Conservation (phyloP, 805 yeast species). For the Debaryomyces maramus region DNA sequence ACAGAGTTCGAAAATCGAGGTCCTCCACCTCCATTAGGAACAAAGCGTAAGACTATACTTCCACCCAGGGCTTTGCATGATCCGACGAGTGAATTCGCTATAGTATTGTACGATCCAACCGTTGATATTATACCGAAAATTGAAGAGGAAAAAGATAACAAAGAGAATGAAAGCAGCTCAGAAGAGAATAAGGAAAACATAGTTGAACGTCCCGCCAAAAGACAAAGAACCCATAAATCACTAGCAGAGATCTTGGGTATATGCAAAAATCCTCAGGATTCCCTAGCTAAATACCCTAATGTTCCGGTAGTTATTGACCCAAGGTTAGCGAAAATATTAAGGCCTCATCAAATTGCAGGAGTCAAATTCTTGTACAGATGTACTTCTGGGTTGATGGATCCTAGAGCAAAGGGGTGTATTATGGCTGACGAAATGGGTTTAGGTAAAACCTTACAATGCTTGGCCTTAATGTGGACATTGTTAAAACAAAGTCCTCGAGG, state of each 20-base stretch:
- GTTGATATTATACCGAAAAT: conserved; percentile 56
- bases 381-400: conserved; percentile 81
- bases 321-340: conserved; percentile 69
- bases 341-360: conserved; percentile 98
- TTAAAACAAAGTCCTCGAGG: conserved; percentile 87
- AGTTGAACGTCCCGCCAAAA: conserved; percentile 25
- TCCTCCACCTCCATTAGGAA: conserved; percentile 85
- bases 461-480: conserved; percentile 89
- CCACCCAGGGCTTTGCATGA: conserved; percentile 96
- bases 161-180: conserved; percentile 12
- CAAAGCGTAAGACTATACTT: conserved; percentile 61
- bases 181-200: conserved; percentile 14
- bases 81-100: conserved; percentile 90
- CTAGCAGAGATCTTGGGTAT: conserved; percentile 82
- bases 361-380: conserved; percentile 88
- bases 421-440: conserved; percentile 99
- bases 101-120: conserved; percentile 93
- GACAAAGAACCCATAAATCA: conserved; percentile 57
- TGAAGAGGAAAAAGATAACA: conserved; percentile 18
- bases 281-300: conserved; percentile 60
- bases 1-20: conserved; percentile 30
- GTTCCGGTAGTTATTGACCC: conserved; percentile 98
- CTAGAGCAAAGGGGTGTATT: conserved; percentile 89
- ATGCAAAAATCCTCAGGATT: conserved; percentile 49
- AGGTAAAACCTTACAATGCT: conserved; percentile 88